A percentile compares a stretch with the other conserved stretches of the same genome.
Evolutionary conservation across 2,329 filamentous ascomycete species (phyloP).

Genomic region (Orbilia javanica): DNA sequence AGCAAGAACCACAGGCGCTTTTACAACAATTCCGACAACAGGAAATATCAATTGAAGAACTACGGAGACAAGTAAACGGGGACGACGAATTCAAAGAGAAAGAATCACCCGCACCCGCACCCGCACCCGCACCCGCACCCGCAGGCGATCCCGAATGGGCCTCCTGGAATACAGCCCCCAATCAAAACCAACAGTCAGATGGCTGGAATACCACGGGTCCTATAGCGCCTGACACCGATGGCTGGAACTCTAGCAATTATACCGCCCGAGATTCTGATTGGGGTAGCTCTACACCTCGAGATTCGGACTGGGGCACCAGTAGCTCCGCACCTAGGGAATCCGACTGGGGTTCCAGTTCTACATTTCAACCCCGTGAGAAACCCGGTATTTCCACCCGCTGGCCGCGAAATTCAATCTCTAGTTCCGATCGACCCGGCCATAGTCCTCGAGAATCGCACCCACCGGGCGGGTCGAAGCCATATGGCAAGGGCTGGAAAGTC

Average conservation of each 20-base stretch:
- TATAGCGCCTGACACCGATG: slow-evolving; percentile 12
- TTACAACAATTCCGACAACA: no score
- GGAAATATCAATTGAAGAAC: not conserved
- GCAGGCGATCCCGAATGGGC: slow-evolving; percentile 48
- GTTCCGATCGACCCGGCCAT: not conserved
- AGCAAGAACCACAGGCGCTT: not conserved
- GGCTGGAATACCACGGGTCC: slow-evolving; percentile 29
- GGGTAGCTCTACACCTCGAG: not conserved
- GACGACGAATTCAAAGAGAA: not conserved
- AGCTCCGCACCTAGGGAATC: not conserved
- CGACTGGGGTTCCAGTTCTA: slow-evolving; percentile 2
- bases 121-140: not conserved
- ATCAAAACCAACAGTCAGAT: not conserved
- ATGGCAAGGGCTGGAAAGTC: slow-evolving; percentile 11
- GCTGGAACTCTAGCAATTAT: not conserved
- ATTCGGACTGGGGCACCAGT: not conserved
- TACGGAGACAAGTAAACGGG: not conserved
- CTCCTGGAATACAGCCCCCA: slow-evolving; percentile 17
- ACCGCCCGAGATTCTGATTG: not conserved
- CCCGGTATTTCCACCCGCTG: not conserved
- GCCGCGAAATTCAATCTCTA: not conserved
- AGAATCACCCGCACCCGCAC: not conserved
- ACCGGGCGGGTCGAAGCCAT: not conserved
- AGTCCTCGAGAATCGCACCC: not conserved
- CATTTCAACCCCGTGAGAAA: not conserved